phyloP scores from a whole-genome alignment of 2,329 filamentous ascomycete genomes.

The Diaporthe sp. region DNA sequence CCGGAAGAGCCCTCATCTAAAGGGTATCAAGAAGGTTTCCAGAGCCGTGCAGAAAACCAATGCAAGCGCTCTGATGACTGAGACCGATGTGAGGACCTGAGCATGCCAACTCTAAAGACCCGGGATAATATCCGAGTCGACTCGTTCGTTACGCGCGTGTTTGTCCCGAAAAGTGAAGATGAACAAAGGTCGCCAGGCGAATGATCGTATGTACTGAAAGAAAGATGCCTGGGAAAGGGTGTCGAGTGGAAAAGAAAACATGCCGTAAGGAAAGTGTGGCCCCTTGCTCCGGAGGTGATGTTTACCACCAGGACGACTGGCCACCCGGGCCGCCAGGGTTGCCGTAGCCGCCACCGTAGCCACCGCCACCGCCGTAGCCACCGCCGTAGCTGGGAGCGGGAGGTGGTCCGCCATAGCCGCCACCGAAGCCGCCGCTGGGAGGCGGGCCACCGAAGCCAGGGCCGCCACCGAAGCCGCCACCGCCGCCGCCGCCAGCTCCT shows the following conservation, averaged over 20 bases:
- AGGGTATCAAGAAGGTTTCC: constrained; percentile 52
- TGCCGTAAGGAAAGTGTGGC: neutral
- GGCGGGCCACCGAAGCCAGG: constrained; percentile 51
- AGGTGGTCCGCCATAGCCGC: constrained; percentile 52
- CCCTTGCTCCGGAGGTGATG: constrained; percentile 31
- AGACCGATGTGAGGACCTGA: constrained; percentile 48
- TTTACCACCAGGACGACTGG: constrained; percentile 77
- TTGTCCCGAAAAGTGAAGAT: constrained; percentile 43
- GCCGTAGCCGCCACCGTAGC: constrained; percentile 70
- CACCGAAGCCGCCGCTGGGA: constrained; percentile 50
- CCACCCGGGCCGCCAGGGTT: constrained; percentile 73
- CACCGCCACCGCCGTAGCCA: constrained; percentile 51
- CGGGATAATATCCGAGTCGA: constrained; percentile 39
- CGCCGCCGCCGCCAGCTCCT: constrained; percentile 56
- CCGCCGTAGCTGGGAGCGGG: constrained; percentile 46
- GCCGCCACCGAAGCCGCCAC: constrained; percentile 56
- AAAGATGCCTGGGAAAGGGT: constrained; percentile 37
- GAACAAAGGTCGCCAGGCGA: constrained; percentile 35
- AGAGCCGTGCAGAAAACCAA: constrained; percentile 48
- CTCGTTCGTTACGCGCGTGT: constrained; percentile 50
- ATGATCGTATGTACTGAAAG: constrained; percentile 52
- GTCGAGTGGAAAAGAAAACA: constrained; percentile 37
- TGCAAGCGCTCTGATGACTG: constrained; percentile 49
- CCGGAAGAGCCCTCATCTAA: constrained; percentile 47
- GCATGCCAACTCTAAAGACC: constrained; percentile 46